Conservation (phyloP, 192 early-diverging fungal species). For the Phycomyces blakesleeanus region DNA sequence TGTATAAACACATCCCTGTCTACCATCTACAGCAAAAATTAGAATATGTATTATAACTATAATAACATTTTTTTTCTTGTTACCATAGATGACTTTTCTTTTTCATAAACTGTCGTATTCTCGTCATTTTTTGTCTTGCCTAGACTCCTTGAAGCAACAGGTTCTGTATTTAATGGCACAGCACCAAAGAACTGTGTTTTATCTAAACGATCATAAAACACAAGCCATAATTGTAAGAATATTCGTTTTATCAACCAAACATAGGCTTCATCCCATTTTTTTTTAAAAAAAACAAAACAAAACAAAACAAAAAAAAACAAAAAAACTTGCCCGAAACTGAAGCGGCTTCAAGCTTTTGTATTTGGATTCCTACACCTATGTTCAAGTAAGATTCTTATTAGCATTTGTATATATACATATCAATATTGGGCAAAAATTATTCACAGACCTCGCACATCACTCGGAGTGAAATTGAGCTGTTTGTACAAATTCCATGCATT, state of each 20-base stretch:
- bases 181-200: background rate
- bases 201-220: background rate
- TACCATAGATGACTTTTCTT: conserved; percentile 1
- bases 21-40: background rate
- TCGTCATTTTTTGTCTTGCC: too few relatives aligned
- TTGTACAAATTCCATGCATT: conserved; percentile 36
- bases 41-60: background rate
- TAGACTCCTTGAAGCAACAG: too few relatives aligned
- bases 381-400: too few relatives aligned
- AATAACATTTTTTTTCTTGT: background rate
- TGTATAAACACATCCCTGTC: background rate
- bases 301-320: too few relatives aligned
- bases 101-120: background rate
- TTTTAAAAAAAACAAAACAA: too few relatives aligned
- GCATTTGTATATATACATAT: too few relatives aligned
- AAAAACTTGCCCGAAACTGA: too few relatives aligned
- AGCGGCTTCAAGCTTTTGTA: conserved; percentile 37
- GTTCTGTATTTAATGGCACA: background rate
- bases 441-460: conserved; percentile 46
- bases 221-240: background rate
- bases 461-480: conserved; percentile 31
- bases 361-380: conserved; percentile 39
- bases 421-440: too few relatives aligned
- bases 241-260: conserved; percentile 1
- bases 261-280: too few relatives aligned